phyloP scores from a whole-genome alignment of 2,329 filamentous ascomycete species.

The Epichloe gansuensis region DNA sequence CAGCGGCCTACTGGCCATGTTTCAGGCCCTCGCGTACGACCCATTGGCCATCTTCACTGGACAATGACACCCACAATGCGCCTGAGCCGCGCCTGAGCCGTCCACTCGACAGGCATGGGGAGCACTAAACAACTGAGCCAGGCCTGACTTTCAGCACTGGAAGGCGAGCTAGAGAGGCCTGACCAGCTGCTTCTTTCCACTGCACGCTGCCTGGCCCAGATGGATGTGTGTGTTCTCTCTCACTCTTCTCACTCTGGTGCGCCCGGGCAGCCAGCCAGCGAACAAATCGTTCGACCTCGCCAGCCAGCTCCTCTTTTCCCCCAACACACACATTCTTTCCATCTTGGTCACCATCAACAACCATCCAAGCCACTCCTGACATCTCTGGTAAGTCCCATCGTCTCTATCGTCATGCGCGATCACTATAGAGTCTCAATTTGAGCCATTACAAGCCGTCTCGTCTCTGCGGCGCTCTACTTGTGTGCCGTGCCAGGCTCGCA shows the following conservation, averaged over 20 bases:
- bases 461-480: slow-evolving; percentile 9
- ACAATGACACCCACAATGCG: neutral
- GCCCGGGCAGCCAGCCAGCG: slow-evolving; percentile 14
- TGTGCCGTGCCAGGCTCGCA: neutral
- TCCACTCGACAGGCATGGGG: neutral
- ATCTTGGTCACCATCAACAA: slow-evolving; percentile 23
- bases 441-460: slow-evolving; percentile 12
- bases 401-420: slow-evolving; percentile 25
- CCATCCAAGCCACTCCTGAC: slow-evolving; percentile 20
- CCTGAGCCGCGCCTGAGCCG: neutral
- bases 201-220: neutral
- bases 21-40: neutral
- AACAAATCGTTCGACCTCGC: slow-evolving; percentile 30
- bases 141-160: too few species aligned
- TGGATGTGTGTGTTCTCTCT: neutral
- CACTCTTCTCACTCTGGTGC: neutral
- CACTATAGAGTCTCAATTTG: slow-evolving; percentile 16
- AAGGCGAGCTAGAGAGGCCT: neutral
- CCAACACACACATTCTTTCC: slow-evolving; percentile 27
- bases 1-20: neutral
- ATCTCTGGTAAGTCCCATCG: slow-evolving; percentile 26
- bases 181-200: neutral
- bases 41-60: neutral
- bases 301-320: slow-evolving; percentile 31
- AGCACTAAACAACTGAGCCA: too few species aligned